Percentiles rank a stretch among this genome's conserved stretches.
phyloP scores from a whole-genome alignment of 805 yeast species.

The Henningerozyma blattae region DNA sequence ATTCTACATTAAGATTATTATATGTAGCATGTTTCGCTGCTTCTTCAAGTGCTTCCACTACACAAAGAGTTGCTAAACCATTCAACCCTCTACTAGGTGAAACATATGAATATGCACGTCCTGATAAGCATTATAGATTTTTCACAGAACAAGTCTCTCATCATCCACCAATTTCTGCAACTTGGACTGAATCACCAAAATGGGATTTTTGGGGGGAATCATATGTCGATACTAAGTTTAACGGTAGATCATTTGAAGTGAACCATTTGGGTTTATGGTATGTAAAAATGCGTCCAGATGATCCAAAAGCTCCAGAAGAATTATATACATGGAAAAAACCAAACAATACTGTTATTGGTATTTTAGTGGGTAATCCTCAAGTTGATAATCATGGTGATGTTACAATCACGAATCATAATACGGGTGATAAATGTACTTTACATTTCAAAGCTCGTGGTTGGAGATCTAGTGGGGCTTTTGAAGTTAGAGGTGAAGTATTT shows the following conservation, averaged over 20 bases:
- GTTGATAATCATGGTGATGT: constrained; percentile 92
- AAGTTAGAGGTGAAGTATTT: constrained; percentile 66
- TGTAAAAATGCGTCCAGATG: constrained; percentile 66
- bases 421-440: constrained; percentile 66
- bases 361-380: constrained; percentile 83
- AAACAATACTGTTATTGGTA: constrained; percentile 87
- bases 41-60: constrained; percentile 87
- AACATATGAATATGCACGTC: constrained; percentile 83
- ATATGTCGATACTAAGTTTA: constrained; percentile 77
- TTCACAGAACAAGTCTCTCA: constrained; percentile 91
- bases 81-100: constrained; percentile 93
- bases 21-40: constrained; percentile 91
- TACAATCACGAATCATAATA: constrained; percentile 71
- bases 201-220: constrained; percentile 97
- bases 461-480: constrained; percentile 86
- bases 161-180: constrained; percentile 93
- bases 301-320: constrained; percentile 41
- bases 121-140: constrained; percentile 75
- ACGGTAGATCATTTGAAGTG: constrained; percentile 87
- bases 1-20: constrained; percentile 70
- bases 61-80: constrained; percentile 87
- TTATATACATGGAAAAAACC: constrained; percentile 87
- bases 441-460: constrained; percentile 87
- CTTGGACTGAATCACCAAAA: constrained; percentile 68
- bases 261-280: constrained; percentile 90